Evolutionary conservation across 2,329 filamentous ascomycete genomes (phyloP).

Genomic region (Phialophora tarda): DNA sequence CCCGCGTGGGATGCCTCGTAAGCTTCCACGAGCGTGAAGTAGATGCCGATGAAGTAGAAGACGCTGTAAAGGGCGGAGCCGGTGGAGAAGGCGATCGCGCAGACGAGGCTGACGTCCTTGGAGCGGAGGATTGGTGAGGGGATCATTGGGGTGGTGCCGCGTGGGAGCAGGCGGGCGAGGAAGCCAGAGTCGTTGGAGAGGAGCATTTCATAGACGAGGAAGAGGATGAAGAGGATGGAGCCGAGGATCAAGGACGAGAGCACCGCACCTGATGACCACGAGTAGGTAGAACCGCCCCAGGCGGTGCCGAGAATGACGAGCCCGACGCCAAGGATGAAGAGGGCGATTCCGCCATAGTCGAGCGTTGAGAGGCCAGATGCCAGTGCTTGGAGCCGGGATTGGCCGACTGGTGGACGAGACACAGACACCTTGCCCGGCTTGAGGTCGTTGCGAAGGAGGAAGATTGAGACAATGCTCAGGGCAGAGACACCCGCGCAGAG

Average conservation of each 20-base stretch:
- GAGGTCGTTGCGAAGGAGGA: conserved; percentile 63
- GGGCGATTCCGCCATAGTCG: conserved; percentile 54
- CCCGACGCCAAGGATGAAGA: conserved; percentile 51
- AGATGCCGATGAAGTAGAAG: conserved; percentile 72
- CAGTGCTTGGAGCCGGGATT: conserved; percentile 45
- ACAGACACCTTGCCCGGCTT: conserved; percentile 52
- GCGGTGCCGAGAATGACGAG: conserved; percentile 54
- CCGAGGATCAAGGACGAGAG: conserved; percentile 50
- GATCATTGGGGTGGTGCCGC: conserved; percentile 65
- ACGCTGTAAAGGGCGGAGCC: conserved; percentile 62
- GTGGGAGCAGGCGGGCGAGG: conserved; percentile 57
- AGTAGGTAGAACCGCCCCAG: conserved; percentile 50
- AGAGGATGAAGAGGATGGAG: conserved; percentile 44
- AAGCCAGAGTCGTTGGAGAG: conserved; percentile 56
- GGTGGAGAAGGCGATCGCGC: conserved; percentile 65
- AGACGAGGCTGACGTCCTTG: conserved; percentile 66
- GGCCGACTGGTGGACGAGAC: conserved; percentile 13
- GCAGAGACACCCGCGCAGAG: conserved; percentile 31
- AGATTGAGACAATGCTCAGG: conserved; percentile 49
- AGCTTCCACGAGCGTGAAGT: conserved; percentile 67
- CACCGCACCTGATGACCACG: conserved; percentile 52
- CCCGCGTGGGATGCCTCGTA: conserved; percentile 60
- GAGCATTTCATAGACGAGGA: conserved; percentile 52
- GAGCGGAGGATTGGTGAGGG: conserved; percentile 64
- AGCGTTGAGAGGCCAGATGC: conserved; percentile 58